Evolutionary conservation across 257 asterid species (phyloP), one percentile per base, ranked within the genome.

Genomic region (Solanum tarijense): DNA sequence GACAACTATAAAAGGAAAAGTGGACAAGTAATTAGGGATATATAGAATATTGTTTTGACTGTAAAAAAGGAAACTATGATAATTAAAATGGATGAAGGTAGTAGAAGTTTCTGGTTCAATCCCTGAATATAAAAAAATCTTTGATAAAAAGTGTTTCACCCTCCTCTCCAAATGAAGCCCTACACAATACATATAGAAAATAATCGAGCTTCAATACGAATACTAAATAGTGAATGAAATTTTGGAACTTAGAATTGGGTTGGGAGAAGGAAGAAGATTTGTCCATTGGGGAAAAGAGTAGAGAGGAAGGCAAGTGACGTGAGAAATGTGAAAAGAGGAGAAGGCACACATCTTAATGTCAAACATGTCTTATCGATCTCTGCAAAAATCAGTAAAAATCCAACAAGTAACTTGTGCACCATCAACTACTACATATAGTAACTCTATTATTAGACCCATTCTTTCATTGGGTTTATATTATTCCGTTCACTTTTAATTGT

Each of bases 281-380:
- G 34, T 46, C 62, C 62, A 52, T 46, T 46, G 85, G 68, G 85
- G 13, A 81, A 81, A 46, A 29, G 85, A 81, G 68, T 16, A 81
- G 38, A 41, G 66, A 9, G 20, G 11, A 81, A 81, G 85, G 66
- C 39, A 43, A 79, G 27, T 74, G 78, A 72, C 16, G 75, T 58
- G 31, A 81, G 27, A 79, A 81, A 14, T 81, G 68, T 46, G 23
- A 29, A 9, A 18, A 41, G 29, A 23, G 69, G 39, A 18, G 27
- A 18, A 81, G 68, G 89, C 89, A 88, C 89, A 29, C 36, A 86
- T 71, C 31, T 41, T 68, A 48, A 83, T 31, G 87, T 27, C 75
- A 52, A 88, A 87, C 90, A 89, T 89, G 91, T 89, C 90, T 71
- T 43, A 27, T 89, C 89, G 83, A 84, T 85, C 82, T 78, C 16